phyloP scores from a whole-genome alignment of 176 grass and related monocot genomes.

The Phyllostachys edulis region DNA sequence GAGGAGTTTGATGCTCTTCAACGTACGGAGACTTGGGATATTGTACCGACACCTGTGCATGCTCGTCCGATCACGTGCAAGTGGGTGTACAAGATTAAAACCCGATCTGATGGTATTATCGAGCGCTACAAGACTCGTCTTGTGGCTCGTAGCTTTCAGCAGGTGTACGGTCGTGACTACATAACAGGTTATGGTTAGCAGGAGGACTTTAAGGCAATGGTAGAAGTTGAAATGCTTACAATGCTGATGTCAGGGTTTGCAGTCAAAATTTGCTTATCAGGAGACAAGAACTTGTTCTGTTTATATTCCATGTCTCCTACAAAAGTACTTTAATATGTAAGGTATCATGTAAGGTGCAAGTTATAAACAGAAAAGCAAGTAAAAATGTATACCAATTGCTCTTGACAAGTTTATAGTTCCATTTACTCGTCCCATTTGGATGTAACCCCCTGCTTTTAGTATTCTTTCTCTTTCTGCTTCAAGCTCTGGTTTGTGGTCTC shows the following conservation, averaged over 20 bases:
- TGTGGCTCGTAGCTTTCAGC: too few species aligned
- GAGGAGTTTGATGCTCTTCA: too few species aligned
- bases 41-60: too few species aligned
- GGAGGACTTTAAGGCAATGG: not conserved
- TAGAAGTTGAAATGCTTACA: constrained; percentile 47
- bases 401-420: constrained; percentile 92
- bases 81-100: too few species aligned
- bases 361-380: too few species aligned
- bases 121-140: too few species aligned
- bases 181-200: constrained; percentile 14
- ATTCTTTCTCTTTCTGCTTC: constrained; percentile 90
- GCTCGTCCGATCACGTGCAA: too few species aligned
- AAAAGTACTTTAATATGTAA: constrained; percentile 5
- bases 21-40: too few species aligned
- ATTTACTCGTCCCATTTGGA: constrained; percentile 87
- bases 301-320: constrained; percentile 92
- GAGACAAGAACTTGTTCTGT: constrained; percentile 85
- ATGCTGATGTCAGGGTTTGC: constrained; percentile 76
- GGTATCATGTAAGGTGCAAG: too few species aligned
- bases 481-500: constrained; percentile 93
- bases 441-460: constrained; percentile 87
- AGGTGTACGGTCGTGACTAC: too few species aligned
- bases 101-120: too few species aligned
- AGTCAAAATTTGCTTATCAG: constrained; percentile 90
- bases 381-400: too few species aligned